Conservation (phyloP, 441 rosid species). For the Aleurites moluccanus region DNA sequence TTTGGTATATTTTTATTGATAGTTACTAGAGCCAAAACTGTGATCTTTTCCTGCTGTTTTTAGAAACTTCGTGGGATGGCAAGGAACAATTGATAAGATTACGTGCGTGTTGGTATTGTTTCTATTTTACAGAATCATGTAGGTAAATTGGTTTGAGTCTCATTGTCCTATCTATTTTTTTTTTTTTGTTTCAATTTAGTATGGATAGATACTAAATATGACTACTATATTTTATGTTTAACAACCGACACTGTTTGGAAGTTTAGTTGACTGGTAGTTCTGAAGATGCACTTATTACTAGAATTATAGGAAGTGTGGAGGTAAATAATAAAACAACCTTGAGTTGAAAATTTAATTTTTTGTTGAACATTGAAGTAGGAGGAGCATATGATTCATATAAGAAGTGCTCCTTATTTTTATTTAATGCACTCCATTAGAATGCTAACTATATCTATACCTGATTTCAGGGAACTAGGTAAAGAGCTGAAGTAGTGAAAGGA, state of each 20-base stretch:
- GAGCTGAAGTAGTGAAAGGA: background rate
- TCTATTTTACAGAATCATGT: constrained; percentile 85
- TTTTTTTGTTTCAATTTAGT: constrained; percentile 4
- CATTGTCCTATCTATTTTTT: constrained; percentile 8
- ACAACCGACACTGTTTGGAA: background rate
- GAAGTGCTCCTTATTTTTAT: background rate
- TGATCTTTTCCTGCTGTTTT: constrained; percentile 17
- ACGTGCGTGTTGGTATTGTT: constrained; percentile 65
- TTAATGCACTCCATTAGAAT: background rate
- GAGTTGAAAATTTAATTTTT: background rate
- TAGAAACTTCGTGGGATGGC: constrained; percentile 60
- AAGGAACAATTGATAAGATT: constrained; percentile 53
- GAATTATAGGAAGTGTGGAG: background rate
- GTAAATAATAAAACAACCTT: background rate
- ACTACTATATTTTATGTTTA: background rate
- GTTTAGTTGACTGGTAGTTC: constrained; percentile 4
- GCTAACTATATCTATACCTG: background rate
- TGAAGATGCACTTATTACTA: constrained; percentile 5
- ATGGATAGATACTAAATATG: background rate
- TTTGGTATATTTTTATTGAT: constrained; percentile 6
- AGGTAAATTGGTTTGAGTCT: constrained; percentile 41
- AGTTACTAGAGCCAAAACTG: constrained; percentile 11
- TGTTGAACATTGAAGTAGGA: no score
- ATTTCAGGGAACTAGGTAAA: background rate
- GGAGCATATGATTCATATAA: background rate